Base-by-base conservation (phyloP, 192 early-diverging fungal species). In the Chytriomyces hyalinus region DNA sequence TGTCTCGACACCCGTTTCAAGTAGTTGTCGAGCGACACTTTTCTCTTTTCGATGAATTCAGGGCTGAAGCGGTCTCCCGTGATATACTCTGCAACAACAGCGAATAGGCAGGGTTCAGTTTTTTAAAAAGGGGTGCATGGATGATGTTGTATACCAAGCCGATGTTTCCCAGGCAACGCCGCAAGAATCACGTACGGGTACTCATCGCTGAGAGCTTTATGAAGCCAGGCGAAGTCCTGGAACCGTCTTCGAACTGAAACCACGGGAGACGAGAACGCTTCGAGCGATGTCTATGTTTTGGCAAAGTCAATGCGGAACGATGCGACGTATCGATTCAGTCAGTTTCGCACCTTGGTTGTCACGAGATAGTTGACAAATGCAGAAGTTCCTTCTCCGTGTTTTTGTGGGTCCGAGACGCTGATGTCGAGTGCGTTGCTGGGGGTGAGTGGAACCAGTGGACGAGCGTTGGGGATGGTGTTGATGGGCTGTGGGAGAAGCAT, bases 191-290 rank as follows among this genome's bases (percentile, higher is more conserved):
- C 92, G 6, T 92, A 91, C 6, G 93, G 88, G 80, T 87, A 94
- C 81, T 94, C 93, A 49, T 89, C 86, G 48, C 72, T 73, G 51
- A 99, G 86, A 61, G 90, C 88, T 62, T 87, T 84, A 74, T 96
- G 87, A 57, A 99, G 88, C 92, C 91, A 95, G 6, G 91, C 90
- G 90, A 99, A 99, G 80, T 99, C 97, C 78, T 95, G 94, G 84
- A 93, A 99, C 78, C 97, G 88, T 68, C 96, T 89, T 61, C 96
- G 89, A 6, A 97, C 89, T 46, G 90, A 86, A 28, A 90, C 85
- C 57, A 87, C 84, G 4, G 87, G 71, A 22, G 74, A 75, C 6
- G 76, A 63, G 73, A 90, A 94, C 6, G 83, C 80, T 17, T 87
- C 83, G 11, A 93, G 65, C 1, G 80, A 75, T 5, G 93, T 93